These are phyloP conservation scores for Alternaria ventricosa DNA, from an alignment of 2,329 filamentous ascomycete species.

Conservation along the genomic window DNA sequence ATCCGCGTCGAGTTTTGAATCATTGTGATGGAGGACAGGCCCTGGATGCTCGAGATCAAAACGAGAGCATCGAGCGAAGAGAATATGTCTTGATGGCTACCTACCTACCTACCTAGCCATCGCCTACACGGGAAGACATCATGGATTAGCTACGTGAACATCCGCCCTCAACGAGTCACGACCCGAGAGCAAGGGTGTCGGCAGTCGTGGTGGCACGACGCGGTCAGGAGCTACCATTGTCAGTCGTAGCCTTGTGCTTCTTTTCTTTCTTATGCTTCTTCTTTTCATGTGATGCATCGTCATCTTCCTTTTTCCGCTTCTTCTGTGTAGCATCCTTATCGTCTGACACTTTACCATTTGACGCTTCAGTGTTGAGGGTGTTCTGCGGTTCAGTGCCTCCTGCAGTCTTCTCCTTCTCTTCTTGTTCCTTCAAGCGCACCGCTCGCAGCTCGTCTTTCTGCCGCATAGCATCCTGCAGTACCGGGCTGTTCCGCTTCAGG, in stretches of 20 bases:
- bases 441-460: constrained; percentile 33
- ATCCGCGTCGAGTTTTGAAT: neutral
- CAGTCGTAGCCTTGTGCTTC: constrained; percentile 2
- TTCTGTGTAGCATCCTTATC: neutral
- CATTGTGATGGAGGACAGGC: neutral
- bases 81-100: constrained; percentile 1
- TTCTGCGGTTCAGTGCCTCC: constrained; percentile 10
- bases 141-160: neutral
- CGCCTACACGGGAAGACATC: neutral
- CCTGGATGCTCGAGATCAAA: too few relatives aligned
- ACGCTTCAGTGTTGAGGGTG: constrained; percentile 19
- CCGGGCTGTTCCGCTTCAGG: constrained; percentile 54
- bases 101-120: constrained; percentile 11
- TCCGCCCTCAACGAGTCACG: rapidly evolving
- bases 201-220: neutral
- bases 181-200: neutral
- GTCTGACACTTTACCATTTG: constrained; percentile 19
- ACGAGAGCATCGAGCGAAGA: neutral
- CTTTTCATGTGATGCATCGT: constrained; percentile 6
- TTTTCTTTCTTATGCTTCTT: constrained; percentile 22
- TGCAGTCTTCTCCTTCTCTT: constrained; percentile 19
- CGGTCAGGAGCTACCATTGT: constrained; percentile 6
- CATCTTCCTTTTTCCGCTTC: constrained; percentile 13
- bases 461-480: constrained; percentile 21
- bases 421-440: constrained; percentile 18